Conservation (phyloP, 768 basidiomycete genomes). For the Mycena albidolilacea region DNA sequence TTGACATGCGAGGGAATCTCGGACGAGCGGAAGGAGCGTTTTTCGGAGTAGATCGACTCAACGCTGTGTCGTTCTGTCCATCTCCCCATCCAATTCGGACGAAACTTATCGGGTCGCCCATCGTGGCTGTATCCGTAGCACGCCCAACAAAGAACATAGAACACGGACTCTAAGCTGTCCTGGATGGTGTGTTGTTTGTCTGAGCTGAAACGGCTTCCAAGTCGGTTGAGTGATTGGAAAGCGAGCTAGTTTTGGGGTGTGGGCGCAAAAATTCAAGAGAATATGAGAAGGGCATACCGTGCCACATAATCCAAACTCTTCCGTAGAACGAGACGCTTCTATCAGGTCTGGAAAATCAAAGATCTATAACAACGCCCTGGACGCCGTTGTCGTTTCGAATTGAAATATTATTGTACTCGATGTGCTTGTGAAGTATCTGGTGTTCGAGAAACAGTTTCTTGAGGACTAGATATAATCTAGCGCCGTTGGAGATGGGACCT, state of each 20-base stretch:
- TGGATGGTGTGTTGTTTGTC: not conserved
- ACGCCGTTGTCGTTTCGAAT: constrained; percentile 1
- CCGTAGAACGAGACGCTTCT: constrained; percentile 11
- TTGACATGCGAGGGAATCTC: constrained; percentile 14
- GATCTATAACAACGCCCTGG: constrained; percentile 24
- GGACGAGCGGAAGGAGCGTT: not conserved
- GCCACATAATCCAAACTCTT: not conserved
- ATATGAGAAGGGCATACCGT: not conserved
- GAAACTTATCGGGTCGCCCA: constrained; percentile 26
- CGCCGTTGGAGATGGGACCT: not conserved
- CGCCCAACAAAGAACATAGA: constrained; percentile 32
- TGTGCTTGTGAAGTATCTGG: constrained; percentile 26
- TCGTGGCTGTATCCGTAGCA: constrained; percentile 34
- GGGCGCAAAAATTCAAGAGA: not conserved
- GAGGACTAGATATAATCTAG: constrained; percentile 3
- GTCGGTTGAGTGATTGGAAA: constrained; percentile 10
- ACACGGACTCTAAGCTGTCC: constrained; percentile 27
- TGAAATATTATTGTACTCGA: constrained; percentile 20
- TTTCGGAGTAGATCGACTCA: not conserved
- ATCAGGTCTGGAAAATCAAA: constrained; percentile 20
- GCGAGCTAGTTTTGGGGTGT: constrained; percentile 4
- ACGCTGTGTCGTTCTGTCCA: not conserved
- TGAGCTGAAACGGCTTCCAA: not conserved
- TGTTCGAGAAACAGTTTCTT: constrained; percentile 7
- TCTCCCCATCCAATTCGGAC: constrained; percentile 18